Conservation (phyloP, 2,329 filamentous ascomycete species). For the Aspergillus unguis region DNA sequence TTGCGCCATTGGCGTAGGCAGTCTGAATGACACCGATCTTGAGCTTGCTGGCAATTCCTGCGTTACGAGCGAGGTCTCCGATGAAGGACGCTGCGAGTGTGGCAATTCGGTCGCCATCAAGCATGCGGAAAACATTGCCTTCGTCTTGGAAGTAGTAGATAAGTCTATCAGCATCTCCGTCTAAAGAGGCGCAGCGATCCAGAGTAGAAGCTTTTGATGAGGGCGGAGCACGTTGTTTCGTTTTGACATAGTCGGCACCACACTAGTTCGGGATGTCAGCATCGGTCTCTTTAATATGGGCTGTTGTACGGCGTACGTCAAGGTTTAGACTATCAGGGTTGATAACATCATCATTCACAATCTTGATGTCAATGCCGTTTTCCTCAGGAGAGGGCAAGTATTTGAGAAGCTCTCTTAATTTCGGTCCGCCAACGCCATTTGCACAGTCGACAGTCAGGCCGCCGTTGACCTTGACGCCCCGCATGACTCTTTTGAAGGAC, state of each 20-base stretch:
- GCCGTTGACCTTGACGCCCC: conserved; percentile 69
- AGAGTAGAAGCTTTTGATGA: conserved; percentile 72
- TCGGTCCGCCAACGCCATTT: conserved; percentile 93
- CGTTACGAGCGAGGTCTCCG: conserved; percentile 76
- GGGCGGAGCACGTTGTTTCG: conserved; percentile 84
- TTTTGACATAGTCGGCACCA: conserved; percentile 97
- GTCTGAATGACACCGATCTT: conserved; percentile 95
- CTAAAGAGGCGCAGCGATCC: conserved; percentile 82
- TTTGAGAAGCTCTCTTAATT: conserved; percentile 82
- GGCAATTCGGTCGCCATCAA: conserved; percentile 95
- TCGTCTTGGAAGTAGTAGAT: conserved; percentile 92
- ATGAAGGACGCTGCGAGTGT: conserved; percentile 93
- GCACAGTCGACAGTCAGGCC: conserved; percentile 86
- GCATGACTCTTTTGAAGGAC: conserved; percentile 81
- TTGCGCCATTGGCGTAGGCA: conserved; percentile 94
- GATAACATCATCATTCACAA: conserved; percentile 90
- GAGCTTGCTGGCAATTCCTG: conserved; percentile 73
- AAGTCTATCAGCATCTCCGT: conserved; percentile 91
- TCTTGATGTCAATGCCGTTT: conserved; percentile 72
- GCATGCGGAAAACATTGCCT: conserved; percentile 79
- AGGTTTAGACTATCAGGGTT: conserved; percentile 85
- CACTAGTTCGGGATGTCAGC: conserved; percentile 53
- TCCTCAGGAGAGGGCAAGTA: conserved; percentile 66
- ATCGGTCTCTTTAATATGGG: background rate
- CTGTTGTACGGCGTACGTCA: conserved; percentile 56